phyloP scores from a whole-genome alignment of 257 asterid genomes.

The Nicotiana tabacum region DNA sequence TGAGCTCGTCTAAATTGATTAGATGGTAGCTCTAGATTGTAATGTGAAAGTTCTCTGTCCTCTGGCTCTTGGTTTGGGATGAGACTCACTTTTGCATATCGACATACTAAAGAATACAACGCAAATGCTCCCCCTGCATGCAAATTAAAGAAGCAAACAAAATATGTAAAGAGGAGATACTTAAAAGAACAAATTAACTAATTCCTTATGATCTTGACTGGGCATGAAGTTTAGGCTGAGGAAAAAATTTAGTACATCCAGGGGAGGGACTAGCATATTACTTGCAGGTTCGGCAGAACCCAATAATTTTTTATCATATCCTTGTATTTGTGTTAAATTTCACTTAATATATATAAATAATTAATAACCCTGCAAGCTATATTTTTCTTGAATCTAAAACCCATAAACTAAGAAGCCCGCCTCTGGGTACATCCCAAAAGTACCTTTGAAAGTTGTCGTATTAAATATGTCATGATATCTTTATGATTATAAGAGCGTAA shows the following conservation, averaged over 20 bases:
- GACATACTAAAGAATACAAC: conserved; percentile 57
- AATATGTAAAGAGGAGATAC: no score
- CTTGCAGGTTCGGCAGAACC: no score
- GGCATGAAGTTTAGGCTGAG: no score
- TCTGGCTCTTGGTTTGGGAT: conserved; percentile 68
- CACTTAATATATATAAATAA: no score
- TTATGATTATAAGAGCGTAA: not conserved
- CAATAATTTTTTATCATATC: no score
- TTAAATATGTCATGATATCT: not conserved
- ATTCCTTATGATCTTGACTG: not conserved
- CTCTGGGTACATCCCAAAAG: no score
- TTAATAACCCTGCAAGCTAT: no score
- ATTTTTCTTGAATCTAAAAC: no score
- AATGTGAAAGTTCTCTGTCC: conserved; percentile 55
- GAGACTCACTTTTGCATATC: conserved; percentile 63
- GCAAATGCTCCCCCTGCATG: conserved; percentile 79
- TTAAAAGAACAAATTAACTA: not conserved
- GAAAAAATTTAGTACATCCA: no score
- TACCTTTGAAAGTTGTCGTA: not conserved
- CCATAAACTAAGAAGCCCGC: no score
- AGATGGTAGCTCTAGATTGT: conserved; percentile 44
- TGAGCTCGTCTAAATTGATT: conserved; percentile 40
- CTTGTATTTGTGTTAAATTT: no score
- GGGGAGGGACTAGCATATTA: no score
- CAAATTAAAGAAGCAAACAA: not conserved